Conservation (phyloP, 306 rosid species). For the Parietaria judaica region DNA sequence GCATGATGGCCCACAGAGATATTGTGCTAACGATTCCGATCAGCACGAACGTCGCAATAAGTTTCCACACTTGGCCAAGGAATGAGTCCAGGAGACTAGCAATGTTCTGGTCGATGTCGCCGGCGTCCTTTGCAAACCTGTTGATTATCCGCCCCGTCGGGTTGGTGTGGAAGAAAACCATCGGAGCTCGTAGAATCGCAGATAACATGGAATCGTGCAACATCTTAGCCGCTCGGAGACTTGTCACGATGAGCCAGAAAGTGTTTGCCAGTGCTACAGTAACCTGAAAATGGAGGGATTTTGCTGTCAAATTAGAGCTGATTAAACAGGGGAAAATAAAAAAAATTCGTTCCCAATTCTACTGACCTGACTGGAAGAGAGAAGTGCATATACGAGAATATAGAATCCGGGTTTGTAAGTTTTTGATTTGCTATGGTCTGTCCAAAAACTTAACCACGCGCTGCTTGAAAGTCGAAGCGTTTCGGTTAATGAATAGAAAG, state of each 20-base stretch:
- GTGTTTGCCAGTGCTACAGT: slow-evolving; percentile 52
- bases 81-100: slow-evolving; percentile 36
- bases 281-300: slow-evolving; percentile 36
- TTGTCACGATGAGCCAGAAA: slow-evolving; percentile 68
- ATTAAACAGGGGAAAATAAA: too few species aligned
- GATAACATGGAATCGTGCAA: slow-evolving; percentile 59
- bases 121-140: slow-evolving; percentile 73
- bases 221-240: slow-evolving; percentile 58
- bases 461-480: slow-evolving; percentile 70
- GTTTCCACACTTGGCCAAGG: slow-evolving; percentile 69
- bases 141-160: slow-evolving; percentile 84
- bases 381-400: slow-evolving; percentile 53
- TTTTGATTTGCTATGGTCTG: slow-evolving; percentile 41
- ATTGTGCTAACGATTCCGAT: slow-evolving; percentile 79
- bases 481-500: slow-evolving; percentile 54
- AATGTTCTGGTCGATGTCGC: slow-evolving; percentile 65
- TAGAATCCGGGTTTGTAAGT: slow-evolving; percentile 49
- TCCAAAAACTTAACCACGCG: slow-evolving; percentile 83
- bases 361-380: slow-evolving; percentile 77
- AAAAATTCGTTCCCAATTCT: neutral
- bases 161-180: slow-evolving; percentile 86
- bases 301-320: too few species aligned
- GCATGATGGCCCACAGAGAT: slow-evolving; percentile 86
- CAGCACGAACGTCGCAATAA: slow-evolving; percentile 69
- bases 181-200: slow-evolving; percentile 59